Evolutionary conservation across 768 basidiomycete species (phyloP).

Genomic region (Lentinula edodes): DNA sequence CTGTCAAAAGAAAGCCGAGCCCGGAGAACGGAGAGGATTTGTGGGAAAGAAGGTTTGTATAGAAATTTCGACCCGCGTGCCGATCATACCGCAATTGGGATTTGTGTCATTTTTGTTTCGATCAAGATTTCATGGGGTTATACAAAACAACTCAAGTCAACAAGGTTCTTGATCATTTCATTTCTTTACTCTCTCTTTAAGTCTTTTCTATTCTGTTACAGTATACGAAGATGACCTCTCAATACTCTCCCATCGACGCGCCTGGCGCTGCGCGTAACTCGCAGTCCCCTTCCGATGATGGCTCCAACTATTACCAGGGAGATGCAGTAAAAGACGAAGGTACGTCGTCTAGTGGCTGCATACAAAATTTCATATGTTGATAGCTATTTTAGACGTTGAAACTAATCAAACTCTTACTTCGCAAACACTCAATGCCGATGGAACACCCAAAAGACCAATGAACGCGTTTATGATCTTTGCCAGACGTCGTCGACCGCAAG

Average conservation of each 20-base stretch:
- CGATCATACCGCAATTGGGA: slow-evolving; percentile 5
- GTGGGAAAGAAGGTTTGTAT: neutral
- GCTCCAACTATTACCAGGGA: slow-evolving; percentile 30
- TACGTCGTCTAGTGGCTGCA: slow-evolving; percentile 17
- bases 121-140: neutral
- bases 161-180: slow-evolving; percentile 3
- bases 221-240: neutral
- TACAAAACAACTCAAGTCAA: neutral
- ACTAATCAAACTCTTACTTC: slow-evolving; percentile 33
- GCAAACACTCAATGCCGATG: slow-evolving; percentile 80
- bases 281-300: slow-evolving; percentile 55
- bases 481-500: slow-evolving; percentile 73
- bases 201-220: neutral
- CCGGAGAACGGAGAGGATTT: neutral
- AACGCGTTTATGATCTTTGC: slow-evolving; percentile 95
- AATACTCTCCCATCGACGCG: slow-evolving; percentile 2
- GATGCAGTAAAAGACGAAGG: slow-evolving; percentile 43
- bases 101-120: neutral
- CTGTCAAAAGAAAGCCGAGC: neutral
- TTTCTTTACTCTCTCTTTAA: neutral
- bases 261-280: slow-evolving; percentile 35
- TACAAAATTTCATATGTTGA: slow-evolving; percentile 10
- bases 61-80: neutral
- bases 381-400: slow-evolving; percentile 16
- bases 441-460: slow-evolving; percentile 88